These are phyloP conservation scores for Climacium dendroides DNA, from an alignment of 225 moss, liverwort and hornwort genomes.

Conservation along the genomic window DNA sequence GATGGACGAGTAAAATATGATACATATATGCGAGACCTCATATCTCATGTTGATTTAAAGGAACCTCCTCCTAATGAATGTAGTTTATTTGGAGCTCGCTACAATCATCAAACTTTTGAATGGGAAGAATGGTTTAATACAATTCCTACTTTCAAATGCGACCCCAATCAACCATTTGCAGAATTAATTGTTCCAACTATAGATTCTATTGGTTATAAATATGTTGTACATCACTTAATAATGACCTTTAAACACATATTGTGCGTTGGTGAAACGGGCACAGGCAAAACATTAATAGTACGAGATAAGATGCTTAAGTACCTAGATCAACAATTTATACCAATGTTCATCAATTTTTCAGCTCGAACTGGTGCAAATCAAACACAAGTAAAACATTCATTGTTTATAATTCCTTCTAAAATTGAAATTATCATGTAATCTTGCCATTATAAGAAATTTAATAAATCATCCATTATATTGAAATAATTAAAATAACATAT, in stretches of 20 bases:
- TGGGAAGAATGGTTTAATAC: conserved; percentile 82
- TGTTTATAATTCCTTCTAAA: too few species aligned
- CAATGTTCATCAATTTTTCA: conserved; percentile 85
- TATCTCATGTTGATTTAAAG: conserved; percentile 37
- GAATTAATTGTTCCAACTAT: conserved; percentile 76
- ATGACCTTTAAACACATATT: conserved; percentile 62
- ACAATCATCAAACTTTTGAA: conserved; percentile 24
- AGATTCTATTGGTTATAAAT: conserved; percentile 70
- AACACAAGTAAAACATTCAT: conserved; percentile 12
- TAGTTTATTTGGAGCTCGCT: conserved; percentile 58
- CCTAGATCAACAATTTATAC: conserved; percentile 61
- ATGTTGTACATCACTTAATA: conserved; percentile 60
- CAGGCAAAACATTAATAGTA: conserved; percentile 75
- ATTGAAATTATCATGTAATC: not conserved
- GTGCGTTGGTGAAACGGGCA: conserved; percentile 79
- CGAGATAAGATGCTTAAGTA: conserved; percentile 70
- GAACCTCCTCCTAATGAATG: conserved; percentile 35
- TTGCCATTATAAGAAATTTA: not conserved
- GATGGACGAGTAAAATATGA: conserved; percentile 62
- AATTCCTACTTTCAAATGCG: conserved; percentile 51
- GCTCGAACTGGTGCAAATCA: conserved; percentile 78
- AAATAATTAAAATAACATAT: not conserved
- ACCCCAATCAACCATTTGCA: conserved; percentile 66
- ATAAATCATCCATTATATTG: too few species aligned
- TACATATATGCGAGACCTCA: conserved; percentile 32